Base-by-base conservation (phyloP, 1,284 basidiomycete species). In the Puccinia horiana region DNA sequence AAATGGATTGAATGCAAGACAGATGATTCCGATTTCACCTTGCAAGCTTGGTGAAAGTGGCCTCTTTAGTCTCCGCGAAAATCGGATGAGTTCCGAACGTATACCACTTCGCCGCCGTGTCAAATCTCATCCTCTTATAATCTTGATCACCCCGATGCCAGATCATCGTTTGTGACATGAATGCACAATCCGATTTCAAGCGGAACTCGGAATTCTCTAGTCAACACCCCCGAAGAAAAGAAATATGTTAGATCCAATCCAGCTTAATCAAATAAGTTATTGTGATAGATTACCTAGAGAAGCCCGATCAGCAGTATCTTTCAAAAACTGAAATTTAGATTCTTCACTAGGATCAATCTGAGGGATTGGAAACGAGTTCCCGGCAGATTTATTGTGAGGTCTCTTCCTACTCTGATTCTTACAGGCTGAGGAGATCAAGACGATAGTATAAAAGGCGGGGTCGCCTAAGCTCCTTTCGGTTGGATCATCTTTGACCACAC, bases 151-250 rank as follows among this genome's bases (percentile, higher is more conserved):
- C 80, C 42, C 29, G 65, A 69, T 74, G 58, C 81, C 81, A 82
- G 26, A 82, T 56, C 29, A 82, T 52, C 20, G 81, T 75, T 70
- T 82, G 81, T 35, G 81, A 67, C 44, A 75, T 76, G 37, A 82
- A 76, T 29, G 81, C 81, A 47, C 56, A 76, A 58, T 82, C 81
- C 12, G 72, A 56, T 35, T 61, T 29, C 44, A 82, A 47, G 35
- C 52, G 72, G 44, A 76, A 82, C 18, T 76, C 73, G 16, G 81
- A 82, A 70, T 82, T 82, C 18, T 65, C 81, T 82, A 32, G 9
- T 32, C 6, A 23, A 26, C 16, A 23, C 18, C 18, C 14, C 18
- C 1, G 58, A 58, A 52, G 29, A 52, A 26, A 49, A 73, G 32
- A 73, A 47, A n/a, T 3, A 26, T 26, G 32, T 52, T 5, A 40